Conservation (phyloP, 495 filamentous ascomycete genomes). For the Aspergillus sparsus region DNA sequence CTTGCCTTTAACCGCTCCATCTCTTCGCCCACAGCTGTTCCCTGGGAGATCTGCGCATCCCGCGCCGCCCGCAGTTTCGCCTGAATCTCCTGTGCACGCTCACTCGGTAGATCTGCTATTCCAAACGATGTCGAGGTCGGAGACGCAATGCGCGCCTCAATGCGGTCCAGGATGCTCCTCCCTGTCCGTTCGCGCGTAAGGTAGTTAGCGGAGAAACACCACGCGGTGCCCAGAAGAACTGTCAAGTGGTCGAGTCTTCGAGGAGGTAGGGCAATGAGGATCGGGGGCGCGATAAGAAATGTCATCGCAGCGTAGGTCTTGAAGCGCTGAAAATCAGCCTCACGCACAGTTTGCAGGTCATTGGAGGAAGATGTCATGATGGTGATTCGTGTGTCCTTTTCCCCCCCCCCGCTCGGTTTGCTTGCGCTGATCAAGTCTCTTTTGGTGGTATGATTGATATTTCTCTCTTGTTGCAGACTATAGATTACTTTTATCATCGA, state of each 20-base stretch:
- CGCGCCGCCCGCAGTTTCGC: conserved; percentile 39
- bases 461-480: too few species aligned
- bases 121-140: conserved; percentile 7
- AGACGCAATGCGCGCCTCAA: conserved; percentile 35
- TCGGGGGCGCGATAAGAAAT: conserved; percentile 67
- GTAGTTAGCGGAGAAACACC: conserved; percentile 65
- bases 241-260: conserved; percentile 69
- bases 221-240: conserved; percentile 60
- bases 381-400: too few species aligned
- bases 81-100: conserved; percentile 56
- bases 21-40: conserved; percentile 35
- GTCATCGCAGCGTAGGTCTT: conserved; percentile 61
- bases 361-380: not conserved
- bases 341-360: conserved; percentile 24
- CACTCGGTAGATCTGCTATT: conserved; percentile 49
- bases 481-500: too few species aligned
- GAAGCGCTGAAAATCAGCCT: conserved; percentile 52
- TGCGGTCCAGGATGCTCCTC: conserved; percentile 47
- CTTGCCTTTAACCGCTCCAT: conserved; percentile 45
- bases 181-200: conserved; percentile 58
- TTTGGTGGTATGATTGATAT: too few species aligned
- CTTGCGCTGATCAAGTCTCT: too few species aligned
- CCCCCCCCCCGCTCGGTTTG: too few species aligned
- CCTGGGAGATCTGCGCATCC: conserved; percentile 36
- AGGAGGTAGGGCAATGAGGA: conserved; percentile 73